These are phyloP conservation scores for Ceratocystis cacaofunesta DNA, from an alignment of 2,329 filamentous ascomycete genomes.

Conservation along the genomic window DNA sequence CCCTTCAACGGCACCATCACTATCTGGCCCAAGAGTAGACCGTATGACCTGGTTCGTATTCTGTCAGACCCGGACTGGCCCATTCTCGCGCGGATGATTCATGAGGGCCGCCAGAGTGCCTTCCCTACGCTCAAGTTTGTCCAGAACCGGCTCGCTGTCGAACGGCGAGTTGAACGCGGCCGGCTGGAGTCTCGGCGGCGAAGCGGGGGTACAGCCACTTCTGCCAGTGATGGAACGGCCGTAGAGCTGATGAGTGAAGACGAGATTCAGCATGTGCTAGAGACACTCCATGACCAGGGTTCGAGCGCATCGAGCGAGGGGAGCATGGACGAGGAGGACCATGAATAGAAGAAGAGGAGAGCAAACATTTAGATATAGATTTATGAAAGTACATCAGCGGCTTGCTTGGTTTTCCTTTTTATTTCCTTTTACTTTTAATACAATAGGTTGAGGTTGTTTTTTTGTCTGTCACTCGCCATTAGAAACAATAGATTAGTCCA, in stretches of 20 bases:
- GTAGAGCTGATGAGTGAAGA: constrained; percentile 49
- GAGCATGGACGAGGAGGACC: constrained; percentile 10
- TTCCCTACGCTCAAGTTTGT: constrained; percentile 91
- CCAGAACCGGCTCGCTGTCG: constrained; percentile 70
- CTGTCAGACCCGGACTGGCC: constrained; percentile 65
- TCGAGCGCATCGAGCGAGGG: constrained; percentile 2
- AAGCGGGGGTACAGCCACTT: too few species aligned
- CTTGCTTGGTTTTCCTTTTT: background rate
- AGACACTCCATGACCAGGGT: constrained; percentile 20
- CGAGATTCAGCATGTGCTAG: constrained; percentile 37
- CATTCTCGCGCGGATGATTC: constrained; percentile 73
- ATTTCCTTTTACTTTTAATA: background rate
- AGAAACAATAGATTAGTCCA: too few species aligned
- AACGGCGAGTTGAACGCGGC: constrained; percentile 50
- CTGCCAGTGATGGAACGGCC: constrained; percentile 26
- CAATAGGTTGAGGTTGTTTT: background rate
- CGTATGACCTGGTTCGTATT: constrained; percentile 73
- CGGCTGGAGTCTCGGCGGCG: constrained; percentile 35
- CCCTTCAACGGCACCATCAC: constrained; percentile 90
- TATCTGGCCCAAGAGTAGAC: constrained; percentile 75
- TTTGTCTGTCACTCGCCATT: background rate
- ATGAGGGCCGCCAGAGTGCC: constrained; percentile 72
- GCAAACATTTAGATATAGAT: background rate
- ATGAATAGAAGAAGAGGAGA: background rate
- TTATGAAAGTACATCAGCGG: background rate